Base-by-base conservation (phyloP, 2,329 filamentous ascomycete genomes). In the Fusarium continuum region DNA sequence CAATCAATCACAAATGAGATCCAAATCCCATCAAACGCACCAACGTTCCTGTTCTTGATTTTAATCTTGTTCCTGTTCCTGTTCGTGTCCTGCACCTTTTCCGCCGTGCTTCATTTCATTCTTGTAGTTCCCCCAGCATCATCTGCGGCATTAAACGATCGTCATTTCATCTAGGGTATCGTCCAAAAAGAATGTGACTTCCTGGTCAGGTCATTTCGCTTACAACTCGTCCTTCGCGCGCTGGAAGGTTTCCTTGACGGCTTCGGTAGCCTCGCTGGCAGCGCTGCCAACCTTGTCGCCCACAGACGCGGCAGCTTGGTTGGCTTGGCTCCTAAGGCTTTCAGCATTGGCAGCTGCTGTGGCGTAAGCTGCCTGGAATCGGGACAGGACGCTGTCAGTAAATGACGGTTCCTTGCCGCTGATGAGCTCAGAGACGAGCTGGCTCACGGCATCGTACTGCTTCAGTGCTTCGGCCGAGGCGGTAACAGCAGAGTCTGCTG, bases 331-430 rank as follows among this genome's bases (percentile, higher is more conserved):
- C 9, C 73, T 76, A 35, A 76, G 58, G 55, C 79, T 82, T 10
- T 81, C 81, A 8, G 83, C 79, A 1, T 82, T 86, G 1, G 86
- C 82, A 3, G 84, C 78, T 2, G 87, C 89, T 0, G 88, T 91
- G 20, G 87, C 85, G 70, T 94, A 95, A 1, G 87, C 90, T 4
- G 85, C 88, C 52, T 86, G 85, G 11, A 96, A 82, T 46, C 90
- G 85, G 47, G 81, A 86, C 76, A 92, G 87, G 4, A 94, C 89
- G 56, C 90, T 93, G 71, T 96, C 91, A 0, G 89, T 93, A 70
- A 92, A 96, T 13, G 88, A 87, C 1, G 91, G 88, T 72, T 96
- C 92, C 74, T 89, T 92, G 48, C 91, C 92, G 34, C 83, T 78
- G 13, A 96, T 81, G 2, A 96, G 80, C 74, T 96, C 92, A 2